Percentiles rank a stretch among this genome's conserved stretches.
phyloP scores from a whole-genome alignment of 1,284 basidiomycete genomes.

The Apiotrichum brassicae region DNA sequence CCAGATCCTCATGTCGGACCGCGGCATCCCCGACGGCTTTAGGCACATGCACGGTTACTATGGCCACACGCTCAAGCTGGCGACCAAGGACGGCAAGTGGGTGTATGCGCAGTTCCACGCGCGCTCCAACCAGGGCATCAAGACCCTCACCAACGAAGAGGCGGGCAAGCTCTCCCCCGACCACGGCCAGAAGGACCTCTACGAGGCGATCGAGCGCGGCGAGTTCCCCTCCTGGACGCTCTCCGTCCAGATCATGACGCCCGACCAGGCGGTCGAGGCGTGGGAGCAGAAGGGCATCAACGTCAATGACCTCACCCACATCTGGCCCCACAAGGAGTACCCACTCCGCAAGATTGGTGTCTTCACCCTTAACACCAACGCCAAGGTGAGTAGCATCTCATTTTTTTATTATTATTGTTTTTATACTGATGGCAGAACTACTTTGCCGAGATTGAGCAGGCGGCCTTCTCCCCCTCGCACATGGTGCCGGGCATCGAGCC shows the following conservation, averaged over 20 bases:
- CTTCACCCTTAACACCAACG: conserved; percentile 78
- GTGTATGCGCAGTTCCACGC: conserved; percentile 78
- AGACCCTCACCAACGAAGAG: conserved; percentile 50
- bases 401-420: too few relatives aligned
- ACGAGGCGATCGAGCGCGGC: conserved; percentile 66
- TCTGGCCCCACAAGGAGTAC: conserved; percentile 77
- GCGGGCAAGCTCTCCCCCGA: conserved; percentile 59
- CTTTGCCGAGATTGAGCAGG: conserved; percentile 70
- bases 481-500: conserved; percentile 80
- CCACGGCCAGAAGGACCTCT: conserved; percentile 68
- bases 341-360: conserved; percentile 82
- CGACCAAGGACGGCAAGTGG: conserved; percentile 73
- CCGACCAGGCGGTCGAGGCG: conserved; percentile 81
- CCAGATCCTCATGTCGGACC: conserved; percentile 55
- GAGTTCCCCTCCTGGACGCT: conserved; percentile 50
- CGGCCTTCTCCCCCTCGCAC: conserved; percentile 62
- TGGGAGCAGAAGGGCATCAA: conserved; percentile 49
- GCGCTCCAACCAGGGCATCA: conserved; percentile 67
- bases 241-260: conserved; percentile 72
- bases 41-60: conserved; percentile 83
- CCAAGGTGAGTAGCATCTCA: conserved; percentile 45
- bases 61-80: conserved; percentile 86
- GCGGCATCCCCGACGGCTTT: conserved; percentile 70
- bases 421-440: conserved; percentile 25
- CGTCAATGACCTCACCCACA: conserved; percentile 77